Evolutionary conservation across 2,329 filamentous ascomycete species (phyloP), one percentile per base, ranked within the genome.

Genomic region (Ambrosiella cleistominuta): DNA sequence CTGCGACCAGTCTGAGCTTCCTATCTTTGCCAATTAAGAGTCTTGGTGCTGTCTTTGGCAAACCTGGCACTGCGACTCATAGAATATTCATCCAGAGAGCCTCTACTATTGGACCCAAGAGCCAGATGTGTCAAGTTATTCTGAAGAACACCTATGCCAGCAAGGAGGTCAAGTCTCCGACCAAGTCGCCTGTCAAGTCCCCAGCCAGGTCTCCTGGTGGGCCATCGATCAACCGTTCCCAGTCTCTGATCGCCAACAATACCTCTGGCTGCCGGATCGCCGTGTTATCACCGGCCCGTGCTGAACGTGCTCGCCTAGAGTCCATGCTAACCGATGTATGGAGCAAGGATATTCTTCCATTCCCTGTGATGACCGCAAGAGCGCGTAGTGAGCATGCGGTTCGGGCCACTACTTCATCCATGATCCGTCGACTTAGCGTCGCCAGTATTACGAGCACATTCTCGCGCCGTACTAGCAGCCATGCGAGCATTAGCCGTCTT

Each of bases 361-460:
- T 85, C 66, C 88, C 90, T 13, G 88, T 88, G 1, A 90, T 95
- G 79, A 79, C 78, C 38, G 74, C 68, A 69, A 68, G 82, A 71
- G 68, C 80, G 67, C 68, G 81, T 72, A 71, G 85, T 64, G 80
- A 95, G 64, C 81, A 86, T 65, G 73, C 88, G 2, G 83, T 93
- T 52, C 78, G 86, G 55, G 80, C 80, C 45, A 88, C 85, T n/a
- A 86, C 89, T 11, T 88, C 87, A 40, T 86, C 86, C 0, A 80
- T 95, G 66, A 95, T 95, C 72, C 80, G 89, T 56, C 94, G 90
- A 67, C 77, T 96, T 62, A 95, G 87, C 69, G 83, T 88, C 65
- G 83, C 85, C 54, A 89, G 83, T 67, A 85, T 93, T 62, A 78
- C 86, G 12, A 84, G 79, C 63, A 85, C 85, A 53, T 90, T 94